phyloP scores from a whole-genome alignment of 352 stramenopile species.

The Pelagophyceae sp. region DNA sequence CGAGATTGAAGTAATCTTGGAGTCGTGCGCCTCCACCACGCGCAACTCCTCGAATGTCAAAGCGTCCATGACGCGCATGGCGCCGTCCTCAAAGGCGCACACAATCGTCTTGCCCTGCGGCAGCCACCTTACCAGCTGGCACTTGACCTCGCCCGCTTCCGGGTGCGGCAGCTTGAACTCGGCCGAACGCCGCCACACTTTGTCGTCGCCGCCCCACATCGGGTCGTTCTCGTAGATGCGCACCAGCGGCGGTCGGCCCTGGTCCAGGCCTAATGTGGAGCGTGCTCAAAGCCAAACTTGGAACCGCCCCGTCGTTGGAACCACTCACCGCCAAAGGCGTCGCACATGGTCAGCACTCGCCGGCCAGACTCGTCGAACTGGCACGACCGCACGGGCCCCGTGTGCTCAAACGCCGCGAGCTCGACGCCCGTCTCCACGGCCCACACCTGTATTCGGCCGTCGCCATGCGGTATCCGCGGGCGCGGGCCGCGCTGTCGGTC shows the following conservation, averaged over 20 bases:
- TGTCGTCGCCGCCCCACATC: conserved; percentile 6
- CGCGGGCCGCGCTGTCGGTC: no score
- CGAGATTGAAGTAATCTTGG: conserved; percentile 87
- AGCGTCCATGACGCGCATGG: conserved; percentile 60
- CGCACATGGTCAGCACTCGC: background rate
- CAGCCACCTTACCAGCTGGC: conserved; percentile 51
- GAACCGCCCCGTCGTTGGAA: no score
- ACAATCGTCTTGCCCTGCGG: conserved; percentile 70
- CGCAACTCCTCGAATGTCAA: conserved; percentile 2
- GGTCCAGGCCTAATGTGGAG: no score
- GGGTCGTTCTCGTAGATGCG: conserved; percentile 8
- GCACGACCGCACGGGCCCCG: conserved; percentile 45
- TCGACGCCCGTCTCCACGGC: conserved; percentile 49
- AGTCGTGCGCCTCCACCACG: conserved; percentile 64
- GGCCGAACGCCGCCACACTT: background rate
- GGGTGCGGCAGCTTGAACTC: conserved; percentile 17
- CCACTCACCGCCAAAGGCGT: conserved; percentile 17
- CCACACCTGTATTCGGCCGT: conserved; percentile 49
- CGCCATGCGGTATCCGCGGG: no score
- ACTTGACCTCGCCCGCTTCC: conserved; percentile 15
- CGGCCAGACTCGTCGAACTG: conserved; percentile 4
- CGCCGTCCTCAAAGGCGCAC: conserved; percentile 65
- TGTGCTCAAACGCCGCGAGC: conserved; percentile 47
- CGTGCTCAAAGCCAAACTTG: no score
- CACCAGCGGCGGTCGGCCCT: background rate